Evolutionary conservation across 352 stramenopile species (phyloP), one percentile per base, ranked within the genome.

Genomic region (Pythium phragmiticola): DNA sequence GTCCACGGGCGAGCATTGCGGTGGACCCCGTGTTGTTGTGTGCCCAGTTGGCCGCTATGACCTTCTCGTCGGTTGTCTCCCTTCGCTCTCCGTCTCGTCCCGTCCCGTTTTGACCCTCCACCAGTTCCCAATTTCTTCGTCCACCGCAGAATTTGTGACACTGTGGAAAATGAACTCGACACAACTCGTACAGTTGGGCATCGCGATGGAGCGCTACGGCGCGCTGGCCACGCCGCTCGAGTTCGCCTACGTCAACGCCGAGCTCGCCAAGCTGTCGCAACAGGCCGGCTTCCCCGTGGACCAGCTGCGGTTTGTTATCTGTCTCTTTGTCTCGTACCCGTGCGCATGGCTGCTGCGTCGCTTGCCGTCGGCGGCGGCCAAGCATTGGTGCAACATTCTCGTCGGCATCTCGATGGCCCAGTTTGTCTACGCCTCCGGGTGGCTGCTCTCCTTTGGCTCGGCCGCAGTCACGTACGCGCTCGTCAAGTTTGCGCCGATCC

Each of bases 401-500:
- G 76, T 95, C 13, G 96, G 96, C 30, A 73, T 97, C n/a, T 95
- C 93, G 50, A 81, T 98, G 39, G 90, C 98, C 48, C 95, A 99
- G 72, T 98, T 98, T 70, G 96, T 97, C 7, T 83, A 95, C 63
- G 92, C 93, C 54, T 49, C 73, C 23, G 77, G 87, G 57, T 99
- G 96, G 95, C 92, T 99, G 56, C 95, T 98, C 78, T 98, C 97
- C 53, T 76, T 99, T 12, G 80, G 97, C 50, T 95, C 92, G 39
- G 87, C 92, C 7, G 59, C 95, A 42, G 55, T 97, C 26, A 97
- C 92, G 34, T 99, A 99, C 72, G 57, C 88, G 49, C 53, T 92
- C 13, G 69, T 90, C 59, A 71, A 70, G 53, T 72, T 80, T n/a
- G 64, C 69, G 11, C 84, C 83, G 8, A 34, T 66, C n/a, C 73